A percentile compares a stretch with the other conserved stretches of the same genome.
Evolutionary conservation across 2,329 filamentous ascomycete genomes (phyloP).

Genomic region (Botrytis hyacinthi): DNA sequence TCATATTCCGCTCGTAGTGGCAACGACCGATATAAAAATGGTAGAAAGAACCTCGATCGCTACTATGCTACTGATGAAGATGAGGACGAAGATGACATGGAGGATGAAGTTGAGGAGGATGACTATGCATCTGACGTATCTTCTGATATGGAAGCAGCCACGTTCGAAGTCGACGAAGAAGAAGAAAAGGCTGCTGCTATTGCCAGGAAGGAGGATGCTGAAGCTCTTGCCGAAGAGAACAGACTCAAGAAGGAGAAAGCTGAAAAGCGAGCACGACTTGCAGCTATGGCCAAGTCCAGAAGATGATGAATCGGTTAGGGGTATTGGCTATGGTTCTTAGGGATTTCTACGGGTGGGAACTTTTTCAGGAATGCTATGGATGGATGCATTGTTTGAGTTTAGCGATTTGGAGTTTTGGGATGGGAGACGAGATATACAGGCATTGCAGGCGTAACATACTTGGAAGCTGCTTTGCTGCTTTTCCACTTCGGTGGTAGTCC

Average conservation of each 20-base stretch:
- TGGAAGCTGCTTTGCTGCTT: constrained; percentile 10
- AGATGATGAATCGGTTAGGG: constrained; percentile 6
- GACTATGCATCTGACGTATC: constrained; percentile 66
- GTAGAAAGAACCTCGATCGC: constrained; percentile 42
- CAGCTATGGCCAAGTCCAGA: constrained; percentile 36
- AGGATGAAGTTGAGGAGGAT: constrained; percentile 44
- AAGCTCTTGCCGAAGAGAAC: constrained; percentile 62
- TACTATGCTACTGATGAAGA: constrained; percentile 40
- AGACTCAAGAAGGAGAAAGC: constrained; percentile 62
- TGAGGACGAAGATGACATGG: constrained; percentile 33
- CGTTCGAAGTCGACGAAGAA: constrained; percentile 71
- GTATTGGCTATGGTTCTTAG: not conserved
- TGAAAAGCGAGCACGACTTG: constrained; percentile 42
- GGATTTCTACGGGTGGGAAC: constrained; percentile 14
- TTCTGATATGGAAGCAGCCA: constrained; percentile 76
- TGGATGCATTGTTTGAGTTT: constrained; percentile 19
- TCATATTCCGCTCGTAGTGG: constrained; percentile 28
- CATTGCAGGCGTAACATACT: constrained; percentile 21
- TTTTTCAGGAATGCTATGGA: constrained; percentile 12
- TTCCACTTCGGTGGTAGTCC: not conserved
- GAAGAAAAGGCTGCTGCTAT: constrained; percentile 60
- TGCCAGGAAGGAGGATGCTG: constrained; percentile 66
- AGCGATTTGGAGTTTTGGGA: constrained; percentile 22
- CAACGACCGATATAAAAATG: constrained; percentile 27
- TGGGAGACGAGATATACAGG: constrained; percentile 12